These are phyloP conservation scores for Acanthamoeba castellanii DNA, from an alignment of 208 protist genomes.

Conservation along the genomic window DNA sequence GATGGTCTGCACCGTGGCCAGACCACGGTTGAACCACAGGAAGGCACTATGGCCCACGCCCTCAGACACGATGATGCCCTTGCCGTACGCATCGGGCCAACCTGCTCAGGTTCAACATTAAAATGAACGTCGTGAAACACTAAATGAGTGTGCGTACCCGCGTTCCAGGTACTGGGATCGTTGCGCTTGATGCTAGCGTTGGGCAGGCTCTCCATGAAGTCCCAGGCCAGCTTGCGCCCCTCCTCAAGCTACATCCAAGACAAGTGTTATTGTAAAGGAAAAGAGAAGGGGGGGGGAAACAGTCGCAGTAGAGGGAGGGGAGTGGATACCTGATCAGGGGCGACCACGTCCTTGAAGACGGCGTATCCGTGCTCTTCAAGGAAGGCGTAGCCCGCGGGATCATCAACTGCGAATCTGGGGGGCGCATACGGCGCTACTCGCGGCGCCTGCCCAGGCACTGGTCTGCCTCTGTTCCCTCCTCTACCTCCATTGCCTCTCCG, in stretches of 20 bases:
- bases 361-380: conserved; percentile 38
- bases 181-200: conserved; percentile 18
- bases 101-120: no score
- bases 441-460: neutral
- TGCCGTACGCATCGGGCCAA: conserved; percentile 23
- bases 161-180: conserved; percentile 11
- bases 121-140: no score
- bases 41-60: conserved; percentile 35
- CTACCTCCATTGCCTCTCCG: no score
- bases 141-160: neutral
- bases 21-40: conserved; percentile 33
- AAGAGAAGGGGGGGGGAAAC: neutral
- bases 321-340: neutral
- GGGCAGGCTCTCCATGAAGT: neutral
- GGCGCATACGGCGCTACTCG: neutral
- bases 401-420: neutral
- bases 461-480: no score
- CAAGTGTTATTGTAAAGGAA: neutral
- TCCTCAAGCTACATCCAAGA: neutral
- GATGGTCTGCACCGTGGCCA: conserved; percentile 33
- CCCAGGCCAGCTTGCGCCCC: conserved; percentile 12
- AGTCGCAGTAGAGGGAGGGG: neutral
- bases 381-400: conserved; percentile 16
- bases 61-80: conserved; percentile 44
- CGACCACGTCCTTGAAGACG: conserved; percentile 48